Evolutionary conservation across 768 basidiomycete genomes (phyloP), one percentile per base, ranked within the genome.

Genomic region (Xerocomus brunneocitrinus): DNA sequence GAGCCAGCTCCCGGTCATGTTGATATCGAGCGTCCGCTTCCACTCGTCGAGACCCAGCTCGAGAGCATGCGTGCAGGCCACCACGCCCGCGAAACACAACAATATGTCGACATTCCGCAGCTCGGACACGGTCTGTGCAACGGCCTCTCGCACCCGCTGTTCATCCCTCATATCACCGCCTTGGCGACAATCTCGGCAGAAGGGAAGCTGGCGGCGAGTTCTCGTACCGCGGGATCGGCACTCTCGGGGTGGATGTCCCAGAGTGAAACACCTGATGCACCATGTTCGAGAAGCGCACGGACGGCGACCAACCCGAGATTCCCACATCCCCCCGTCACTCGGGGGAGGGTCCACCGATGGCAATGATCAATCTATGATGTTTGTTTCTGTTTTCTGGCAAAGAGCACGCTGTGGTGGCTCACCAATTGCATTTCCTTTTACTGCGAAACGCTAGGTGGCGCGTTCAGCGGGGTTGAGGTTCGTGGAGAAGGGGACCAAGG

Each of bases 201-300:
- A 8, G 74, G 72, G 54, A 62, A 52, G 51, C 39, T 50, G 59
- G 59, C 16, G 60, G 67, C 12, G 57, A 70, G 42, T 53, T 53
- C 47, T 66, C 55, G 54, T 27, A 65, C 31, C 6, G 25, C 47
- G 12, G 25, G 30, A 38, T 57, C 42, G 10, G 58, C 35, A 38
- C 16, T 35, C 14, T 56, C 44, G 8, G 58, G 49, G 28, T 56
- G 39, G 22, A 68, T 27, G 22, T 70, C 67, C 54, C 67, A 65
- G 32, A 70, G 52, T 16, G 64, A 61, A 40, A 69, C 34, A 2
- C 58, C 58, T 8, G 55, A 64, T n/a, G 67, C 67, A 12, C 76
- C 76, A 41, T 78, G 77, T 50, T 77, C 77, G 8, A 78, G 68
- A 12, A 78, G 63, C 5, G 71, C 73, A n/a, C 71, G 72, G 6